Conservation (phyloP, 1,284 basidiomycete genomes). For the Acaromyces ingoldii region DNA sequence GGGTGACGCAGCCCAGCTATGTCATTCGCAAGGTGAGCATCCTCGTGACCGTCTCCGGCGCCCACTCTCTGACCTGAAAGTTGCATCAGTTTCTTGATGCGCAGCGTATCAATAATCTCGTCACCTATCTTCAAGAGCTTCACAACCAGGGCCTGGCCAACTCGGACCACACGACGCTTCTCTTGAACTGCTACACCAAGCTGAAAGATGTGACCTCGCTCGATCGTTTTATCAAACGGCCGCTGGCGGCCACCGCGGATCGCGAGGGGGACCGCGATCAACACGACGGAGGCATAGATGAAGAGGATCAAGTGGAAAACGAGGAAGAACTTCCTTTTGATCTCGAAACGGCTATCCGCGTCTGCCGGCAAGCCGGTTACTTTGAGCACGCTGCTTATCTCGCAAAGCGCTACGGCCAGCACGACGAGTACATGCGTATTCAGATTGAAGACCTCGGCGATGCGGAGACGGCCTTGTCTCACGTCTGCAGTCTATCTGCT, state of each 20-base stretch:
- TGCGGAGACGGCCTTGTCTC: conserved; percentile 73
- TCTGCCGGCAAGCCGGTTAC: conserved; percentile 93
- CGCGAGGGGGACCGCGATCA: conserved; percentile 3
- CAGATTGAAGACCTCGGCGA: conserved; percentile 88
- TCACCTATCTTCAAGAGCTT: conserved; percentile 90
- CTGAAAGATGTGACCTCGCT: conserved; percentile 82
- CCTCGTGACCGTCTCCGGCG: not conserved
- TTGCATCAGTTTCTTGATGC: conserved; percentile 87
- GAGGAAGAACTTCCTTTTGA: conserved; percentile 78
- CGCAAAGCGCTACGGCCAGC: conserved; percentile 80
- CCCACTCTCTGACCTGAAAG: not conserved
- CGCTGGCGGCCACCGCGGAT: not conserved
- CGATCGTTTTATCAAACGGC: conserved; percentile 77
- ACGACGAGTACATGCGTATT: conserved; percentile 88
- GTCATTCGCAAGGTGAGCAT: conserved; percentile 68
- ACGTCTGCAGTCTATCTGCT: conserved; percentile 71
- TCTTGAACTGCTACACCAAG: conserved; percentile 77
- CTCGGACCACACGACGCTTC: conserved; percentile 88
- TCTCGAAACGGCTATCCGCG: conserved; percentile 89
- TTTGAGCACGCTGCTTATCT: conserved; percentile 91
- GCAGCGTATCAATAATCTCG: conserved; percentile 88
- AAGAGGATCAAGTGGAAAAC: not conserved
- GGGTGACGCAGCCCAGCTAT: conserved; percentile 83
- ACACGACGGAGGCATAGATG: not conserved
- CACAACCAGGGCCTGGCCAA: conserved; percentile 85